Evolutionary conservation across 495 filamentous ascomycete species (phyloP).

Genomic region (Penicillium tannophilum): DNA sequence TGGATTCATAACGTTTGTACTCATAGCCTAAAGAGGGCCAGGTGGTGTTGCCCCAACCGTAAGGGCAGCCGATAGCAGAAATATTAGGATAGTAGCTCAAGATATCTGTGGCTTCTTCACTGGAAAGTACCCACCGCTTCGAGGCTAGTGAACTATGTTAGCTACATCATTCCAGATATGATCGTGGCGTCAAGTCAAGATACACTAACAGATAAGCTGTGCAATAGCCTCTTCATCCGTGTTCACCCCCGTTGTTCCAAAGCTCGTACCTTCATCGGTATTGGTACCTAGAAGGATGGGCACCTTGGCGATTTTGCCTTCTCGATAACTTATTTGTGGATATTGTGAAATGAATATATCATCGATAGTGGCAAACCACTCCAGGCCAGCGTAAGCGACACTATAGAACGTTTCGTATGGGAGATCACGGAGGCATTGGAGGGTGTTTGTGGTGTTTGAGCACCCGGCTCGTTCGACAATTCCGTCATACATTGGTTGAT

Average conservation of each 20-base stretch:
- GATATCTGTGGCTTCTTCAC: conserved; percentile 31
- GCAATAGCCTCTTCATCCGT: conserved; percentile 47
- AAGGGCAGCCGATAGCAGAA: conserved; percentile 45
- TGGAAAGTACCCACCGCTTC: conserved; percentile 39
- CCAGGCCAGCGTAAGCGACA: conserved; percentile 45
- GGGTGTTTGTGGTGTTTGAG: conserved; percentile 52
- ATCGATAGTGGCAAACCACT: conserved; percentile 51
- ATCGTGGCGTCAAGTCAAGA: too few species aligned
- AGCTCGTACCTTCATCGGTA: conserved; percentile 52
- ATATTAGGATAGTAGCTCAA: conserved; percentile 45
- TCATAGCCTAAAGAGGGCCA: conserved; percentile 46
- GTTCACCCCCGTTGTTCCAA: conserved; percentile 47
- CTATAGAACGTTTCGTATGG: conserved; percentile 59
- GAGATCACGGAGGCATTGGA: conserved; percentile 62
- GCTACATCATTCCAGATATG: neutral
- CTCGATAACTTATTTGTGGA: conserved; percentile 37
- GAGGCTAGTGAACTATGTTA: conserved; percentile 25
- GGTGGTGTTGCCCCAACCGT: conserved; percentile 52
- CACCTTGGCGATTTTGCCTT: conserved; percentile 41
- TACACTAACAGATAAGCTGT: conserved; percentile 37
- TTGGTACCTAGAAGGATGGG: conserved; percentile 51
- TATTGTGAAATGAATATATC: conserved; percentile 51
- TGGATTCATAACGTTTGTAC: conserved; percentile 55
- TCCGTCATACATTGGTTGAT: conserved; percentile 44
- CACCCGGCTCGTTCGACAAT: conserved; percentile 49